Base-by-base conservation (phyloP, 2,329 filamentous ascomycete genomes). In the Pestalotiopsis sp. region DNA sequence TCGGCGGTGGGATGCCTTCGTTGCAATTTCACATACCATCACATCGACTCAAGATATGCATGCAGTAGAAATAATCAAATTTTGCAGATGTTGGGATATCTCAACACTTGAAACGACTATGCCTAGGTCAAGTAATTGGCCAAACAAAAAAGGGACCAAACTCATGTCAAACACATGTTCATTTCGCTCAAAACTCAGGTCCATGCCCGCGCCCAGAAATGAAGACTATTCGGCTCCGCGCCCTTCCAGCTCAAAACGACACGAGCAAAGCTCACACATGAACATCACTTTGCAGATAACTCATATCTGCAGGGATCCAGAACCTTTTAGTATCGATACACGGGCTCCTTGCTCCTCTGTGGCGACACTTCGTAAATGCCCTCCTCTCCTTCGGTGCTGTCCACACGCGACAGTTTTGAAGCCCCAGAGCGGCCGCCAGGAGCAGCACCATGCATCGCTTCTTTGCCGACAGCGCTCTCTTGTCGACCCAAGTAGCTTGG, bases 401-500 rank as follows among this genome's bases (percentile, higher is more conserved):
- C 45, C 11, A 52, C 38, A 11, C 63, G 45, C 9, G 68, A 61
- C n/a, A 39, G 36, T 62, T 38, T 56, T 17, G 25, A 20, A 27
- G 64, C n/a, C 12, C 61, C 62, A 13, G 59, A 52, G n/a, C 45
- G 39, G 27, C 62, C 25, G 5, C 49, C 72, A 17, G 78, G 81
- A 4, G 56, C 73, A 25, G 78, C 81, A 7, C 81, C 83, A 62
- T 83, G 81, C 82, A 83, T 84, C 9, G 79, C 72, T 69, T 82
- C 74, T 73, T 83, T 82, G 52, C 78, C 81, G 57, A 80, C 67
- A 23, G 81, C 81, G 67, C 81, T 83, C 17, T 83, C 81, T 71
- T 83, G 81, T 45, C 81, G 76, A 58, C 76, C 77, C 2, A 78
- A 57, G 64, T 81, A 81, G 71, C 80, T 80, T 31, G 74, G 74